A percentile compares a stretch with the other conserved stretches of the same genome.
Conservation (phyloP, 1,284 basidiomycete species). For the Mycena sp. region DNA sequence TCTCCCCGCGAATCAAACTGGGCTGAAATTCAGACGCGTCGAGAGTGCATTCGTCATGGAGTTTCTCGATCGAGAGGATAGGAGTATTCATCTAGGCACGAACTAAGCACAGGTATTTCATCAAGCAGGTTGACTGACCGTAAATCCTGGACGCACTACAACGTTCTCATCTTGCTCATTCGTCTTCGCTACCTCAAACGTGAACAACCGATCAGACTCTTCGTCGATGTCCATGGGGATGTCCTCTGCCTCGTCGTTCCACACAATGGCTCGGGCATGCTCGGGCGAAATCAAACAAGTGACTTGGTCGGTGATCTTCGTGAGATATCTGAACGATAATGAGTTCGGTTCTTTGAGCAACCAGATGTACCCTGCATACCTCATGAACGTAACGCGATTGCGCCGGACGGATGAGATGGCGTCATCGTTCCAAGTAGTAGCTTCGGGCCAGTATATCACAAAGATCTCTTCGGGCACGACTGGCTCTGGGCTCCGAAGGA, state of each 20-base stretch:
- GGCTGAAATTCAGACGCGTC: constrained; percentile 34
- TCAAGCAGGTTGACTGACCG: constrained; percentile 39
- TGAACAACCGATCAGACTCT: constrained; percentile 57
- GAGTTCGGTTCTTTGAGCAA: constrained; percentile 14
- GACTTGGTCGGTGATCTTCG: constrained; percentile 63
- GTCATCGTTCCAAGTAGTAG: constrained; percentile 65
- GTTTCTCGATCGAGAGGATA: constrained; percentile 6
- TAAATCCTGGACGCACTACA: constrained; percentile 50
- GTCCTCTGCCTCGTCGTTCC: constrained; percentile 47
- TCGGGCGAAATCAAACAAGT: constrained; percentile 56
- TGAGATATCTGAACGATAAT: constrained; percentile 55
- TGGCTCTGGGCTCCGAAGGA: constrained; percentile 36
- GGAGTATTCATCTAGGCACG: constrained; percentile 8
- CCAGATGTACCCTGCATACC: constrained; percentile 44
- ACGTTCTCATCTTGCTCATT: constrained; percentile 67
- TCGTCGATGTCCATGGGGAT: constrained; percentile 42
- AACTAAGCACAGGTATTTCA: constrained; percentile 22
- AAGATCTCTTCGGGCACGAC: constrained; percentile 43
- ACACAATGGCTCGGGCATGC: constrained; percentile 53
- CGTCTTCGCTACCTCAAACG: constrained; percentile 64
- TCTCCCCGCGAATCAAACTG: constrained; percentile 46
- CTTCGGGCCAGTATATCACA: constrained; percentile 70
- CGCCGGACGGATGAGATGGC: constrained; percentile 53
- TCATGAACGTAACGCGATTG: constrained; percentile 69
- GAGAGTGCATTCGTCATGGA: constrained; percentile 22